Percentiles rank a stretch among this genome's conserved stretches.
Conservation (phyloP, 2,329 filamentous ascomycete genomes). For the Didymella keratinophila region DNA sequence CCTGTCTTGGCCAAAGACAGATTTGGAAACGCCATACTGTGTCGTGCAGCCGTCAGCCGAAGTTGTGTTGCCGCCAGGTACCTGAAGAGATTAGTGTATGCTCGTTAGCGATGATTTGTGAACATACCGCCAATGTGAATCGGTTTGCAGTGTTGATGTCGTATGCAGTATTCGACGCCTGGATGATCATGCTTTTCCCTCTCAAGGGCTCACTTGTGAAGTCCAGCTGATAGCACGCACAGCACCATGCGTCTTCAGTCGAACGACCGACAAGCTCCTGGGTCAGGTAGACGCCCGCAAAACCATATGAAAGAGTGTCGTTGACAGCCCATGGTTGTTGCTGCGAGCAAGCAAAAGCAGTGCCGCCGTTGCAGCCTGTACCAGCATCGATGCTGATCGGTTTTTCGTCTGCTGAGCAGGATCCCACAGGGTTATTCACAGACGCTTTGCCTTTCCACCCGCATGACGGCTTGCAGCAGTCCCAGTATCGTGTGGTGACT, state of each 20-base stretch:
- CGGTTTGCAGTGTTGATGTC: slow-evolving; percentile 45
- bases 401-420: slow-evolving; percentile 64
- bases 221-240: slow-evolving; percentile 69
- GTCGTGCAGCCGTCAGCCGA: slow-evolving; percentile 43
- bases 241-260: slow-evolving; percentile 70
- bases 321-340: slow-evolving; percentile 70
- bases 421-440: slow-evolving; percentile 60
- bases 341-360: slow-evolving; percentile 65
- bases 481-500: slow-evolving; percentile 53
- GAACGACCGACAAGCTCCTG: slow-evolving; percentile 48
- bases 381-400: slow-evolving; percentile 58
- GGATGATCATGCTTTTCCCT: slow-evolving; percentile 70
- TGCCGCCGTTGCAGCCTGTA: slow-evolving; percentile 64
- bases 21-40: slow-evolving; percentile 44
- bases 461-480: slow-evolving; percentile 77
- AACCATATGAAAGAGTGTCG: slow-evolving; percentile 68
- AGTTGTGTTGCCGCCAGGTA: slow-evolving; percentile 50
- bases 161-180: slow-evolving; percentile 68
- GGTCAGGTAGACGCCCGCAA: slow-evolving; percentile 66
- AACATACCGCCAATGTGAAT: slow-evolving; percentile 48
- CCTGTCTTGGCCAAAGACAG: slow-evolving; percentile 43
- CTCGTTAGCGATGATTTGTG: neutral
- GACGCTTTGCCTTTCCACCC: slow-evolving; percentile 65
- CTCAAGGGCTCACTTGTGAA: slow-evolving; percentile 64
- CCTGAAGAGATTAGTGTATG: slow-evolving; percentile 17